These are phyloP conservation scores for Neurospora sp. DNA, from an alignment of 495 filamentous ascomycete genomes.

Conservation along the genomic window DNA sequence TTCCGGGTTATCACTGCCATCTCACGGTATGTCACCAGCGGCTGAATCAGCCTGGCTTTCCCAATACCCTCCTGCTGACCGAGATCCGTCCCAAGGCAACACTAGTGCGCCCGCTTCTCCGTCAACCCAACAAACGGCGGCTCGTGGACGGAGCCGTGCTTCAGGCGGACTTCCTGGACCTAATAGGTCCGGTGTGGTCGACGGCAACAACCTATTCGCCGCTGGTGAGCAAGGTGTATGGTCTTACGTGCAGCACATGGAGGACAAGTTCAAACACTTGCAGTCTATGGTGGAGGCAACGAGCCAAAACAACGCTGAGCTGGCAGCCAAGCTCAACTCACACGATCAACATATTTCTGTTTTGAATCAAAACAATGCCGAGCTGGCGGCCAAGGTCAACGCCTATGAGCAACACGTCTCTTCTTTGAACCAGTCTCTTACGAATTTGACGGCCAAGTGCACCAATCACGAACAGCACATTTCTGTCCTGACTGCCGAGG, in stretches of 20 bases:
- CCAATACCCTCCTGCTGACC: conserved; percentile 40
- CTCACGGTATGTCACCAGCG: conserved; percentile 25
- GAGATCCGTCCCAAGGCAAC: conserved; percentile 34
- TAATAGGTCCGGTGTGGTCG: conserved; percentile 19
- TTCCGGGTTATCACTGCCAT: conserved; percentile 29
- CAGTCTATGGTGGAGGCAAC: conserved; percentile 20
- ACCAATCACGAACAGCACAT: conserved; percentile 31
- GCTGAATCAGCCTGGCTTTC: conserved; percentile 26
- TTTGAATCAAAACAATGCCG: conserved; percentile 10
- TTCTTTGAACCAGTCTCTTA: conserved; percentile 4
- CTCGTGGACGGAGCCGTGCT: conserved; percentile 14
- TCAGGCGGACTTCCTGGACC: conserved; percentile 15
- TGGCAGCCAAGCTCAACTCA: conserved; percentile 26
- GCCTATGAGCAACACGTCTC: conserved; percentile 30
- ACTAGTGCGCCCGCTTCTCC: conserved; percentile 18
- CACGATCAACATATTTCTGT: conserved; percentile 29
- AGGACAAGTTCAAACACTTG: conserved; percentile 34
- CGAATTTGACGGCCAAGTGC: conserved; percentile 28
- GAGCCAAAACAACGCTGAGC: conserved; percentile 14
- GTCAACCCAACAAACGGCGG: conserved; percentile 14
- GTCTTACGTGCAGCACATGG: conserved; percentile 41
- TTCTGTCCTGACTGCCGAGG: conserved; percentile 9
- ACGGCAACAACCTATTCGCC: conserved; percentile 35
- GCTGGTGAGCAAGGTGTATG: conserved; percentile 33
- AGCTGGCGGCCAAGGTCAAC: conserved; percentile 27